Base-by-base conservation (phyloP, 257 asterid species). In the Sherardia arvensis region DNA sequence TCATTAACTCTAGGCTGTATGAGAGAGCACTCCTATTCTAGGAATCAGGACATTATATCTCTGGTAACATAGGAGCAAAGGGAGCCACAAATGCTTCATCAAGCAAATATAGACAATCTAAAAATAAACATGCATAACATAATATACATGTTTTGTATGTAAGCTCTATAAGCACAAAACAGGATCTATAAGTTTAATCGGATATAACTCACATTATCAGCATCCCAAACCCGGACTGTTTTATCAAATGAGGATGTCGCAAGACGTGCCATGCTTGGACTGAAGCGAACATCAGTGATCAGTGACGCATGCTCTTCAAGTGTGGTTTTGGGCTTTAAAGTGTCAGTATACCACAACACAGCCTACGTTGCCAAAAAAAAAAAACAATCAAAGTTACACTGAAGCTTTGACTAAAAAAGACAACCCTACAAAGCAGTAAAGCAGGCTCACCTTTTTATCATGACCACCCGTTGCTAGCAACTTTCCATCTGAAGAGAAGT, bases 201-300 rank as follows among this genome's bases (percentile, higher is more conserved):
- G 57, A 47, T 14, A 28, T 67, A 53, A 60, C 94, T 78, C 65
- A 93, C 99, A 77, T 76, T 90, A 55, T 90, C 99, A 1, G 87
- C 95, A 63, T 90, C 99, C 97, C 97, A 90, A 73, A 93, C 97
- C 74, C 97, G 79, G 76, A 93, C 97, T 54, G 95, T 85, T 71
- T 90, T 93, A 84, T 93, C 99, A 62, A 84, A 93, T 12, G 97
- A 90, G 20, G 97, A 90, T 45, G 99, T 93, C 67, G 97, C 96
- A 38, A 93, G 96, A 65, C 97, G 94, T 27, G 95, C 87, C 95
- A 83, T 85, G 85, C 90, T 93, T 49, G 99, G 99, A 75, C 97
- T 84, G 80, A 93, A 93, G 61, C 95, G 99, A 72, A 90, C 92
- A 78, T 90, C 96, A 5, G 95, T 93, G 64, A 93, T 90, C 28